Evolutionary conservation across 2,329 filamentous ascomycete genomes (phyloP), one percentile per base, ranked within the genome.

Genomic region (Aspergillus unguis): DNA sequence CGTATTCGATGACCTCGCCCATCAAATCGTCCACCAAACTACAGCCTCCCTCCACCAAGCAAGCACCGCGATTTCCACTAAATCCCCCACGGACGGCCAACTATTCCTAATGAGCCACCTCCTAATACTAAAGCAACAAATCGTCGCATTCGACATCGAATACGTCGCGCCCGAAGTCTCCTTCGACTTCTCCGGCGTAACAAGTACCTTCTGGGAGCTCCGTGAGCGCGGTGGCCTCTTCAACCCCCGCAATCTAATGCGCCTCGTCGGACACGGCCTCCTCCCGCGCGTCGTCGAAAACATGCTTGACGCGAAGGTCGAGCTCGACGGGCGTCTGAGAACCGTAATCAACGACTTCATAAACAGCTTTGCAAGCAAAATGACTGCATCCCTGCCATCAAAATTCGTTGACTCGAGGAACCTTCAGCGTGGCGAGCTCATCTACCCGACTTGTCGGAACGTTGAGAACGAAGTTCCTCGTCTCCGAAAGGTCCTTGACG

Each of bases 41-140:
- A 96, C 92, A 0, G 75, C 86, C 47, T 91, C 92, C 3, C 81
- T 99, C 17, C 83, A 91, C 58, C 81, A 85, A 46, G 92, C 90
- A 28, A 88, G 91, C 60, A 76, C 80, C 5, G 82, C 83, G 55
- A 86, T 95, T 60, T 81, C 84, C 51, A 80, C 80, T 33, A 84
- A 83, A 51, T 77, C 80, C n/a, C 75, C 76, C 67, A 80, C 82
- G 1, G 91, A 97, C 67, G 83, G 88, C 0, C 88, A 96, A 61
- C 80, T 99, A 4, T 99, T 99, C 72, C 85, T 96, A 65, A 86
- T 99, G 63, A 94, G 92, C 62, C 96, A 99, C 68, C 81, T 99
- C 2, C 86, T 99, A 45, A 86, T 96, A 45, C 82, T 99, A 47
- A 97, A 97, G 72, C 95, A 96, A 67, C 90, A 96, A 68, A 88